Base-by-base conservation (phyloP, 345 rosid genomes). In the Populus deltoides region DNA sequence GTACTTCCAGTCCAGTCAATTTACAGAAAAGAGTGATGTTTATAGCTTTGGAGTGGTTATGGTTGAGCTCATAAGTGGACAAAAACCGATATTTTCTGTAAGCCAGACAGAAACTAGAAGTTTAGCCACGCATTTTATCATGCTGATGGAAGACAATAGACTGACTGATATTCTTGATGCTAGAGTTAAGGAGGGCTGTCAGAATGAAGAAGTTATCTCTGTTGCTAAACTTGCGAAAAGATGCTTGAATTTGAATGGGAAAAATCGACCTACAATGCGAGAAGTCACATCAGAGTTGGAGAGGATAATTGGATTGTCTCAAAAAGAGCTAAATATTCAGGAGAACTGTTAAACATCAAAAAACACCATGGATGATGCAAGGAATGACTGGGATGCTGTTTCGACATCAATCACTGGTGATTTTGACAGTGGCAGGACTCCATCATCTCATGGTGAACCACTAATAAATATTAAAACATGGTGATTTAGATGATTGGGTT, bases 21-120 rank as follows among this genome's bases (percentile, higher is more conserved):
- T 77, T 41, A 77, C 84, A 4, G 81, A 81, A 12, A 77, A 81
- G 15, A 81, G 81, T 2, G 78, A 77, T 59, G 78, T 77, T 33
- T 81, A 77, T 27, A 81, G 85, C 27, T 82, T 82, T 27, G 85
- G 81, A 0, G 81, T 82, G 49, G 81, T 82, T 43, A 72, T 82
- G 0, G 71, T 70, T 3, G 81, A 82, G 71, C 78, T 77, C 11
- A 8, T 78, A 33, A 74, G 76, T 0, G 84, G 81, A n/a, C 16
- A 74, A 38, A 78, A 73, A 49, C 84, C 84, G 2, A 70, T 81
- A 10, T 81, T 78, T 0, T 61, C 66, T 6, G 49, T 36, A 5
- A 76, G 77, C 3, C 22, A 33, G 22, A 80, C 76, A 22, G 75
- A 70, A 49, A 69, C 66, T 29, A 68, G 72, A 76, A 62, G 62